Percentiles rank a stretch among this genome's conserved stretches.
phyloP scores from a whole-genome alignment of 2,329 filamentous ascomycete species.

The Trichoderma brevicompactum region DNA sequence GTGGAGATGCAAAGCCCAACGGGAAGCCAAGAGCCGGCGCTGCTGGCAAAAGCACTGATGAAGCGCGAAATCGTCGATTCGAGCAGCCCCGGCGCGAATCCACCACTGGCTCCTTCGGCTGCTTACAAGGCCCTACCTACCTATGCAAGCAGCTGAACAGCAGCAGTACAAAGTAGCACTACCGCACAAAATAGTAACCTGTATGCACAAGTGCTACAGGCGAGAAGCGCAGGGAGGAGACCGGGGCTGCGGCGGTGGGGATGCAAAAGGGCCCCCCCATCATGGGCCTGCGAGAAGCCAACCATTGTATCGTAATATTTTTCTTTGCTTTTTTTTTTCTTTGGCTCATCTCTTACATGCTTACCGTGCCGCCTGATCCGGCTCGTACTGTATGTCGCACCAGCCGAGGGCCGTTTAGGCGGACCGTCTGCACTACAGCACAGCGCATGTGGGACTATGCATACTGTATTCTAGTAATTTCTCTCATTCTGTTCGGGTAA shows the following conservation, averaged over 20 bases:
- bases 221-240: constrained; percentile 17
- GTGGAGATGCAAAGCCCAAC: constrained; percentile 24
- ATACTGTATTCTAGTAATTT: not conserved
- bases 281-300: not conserved
- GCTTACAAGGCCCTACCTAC: not conserved
- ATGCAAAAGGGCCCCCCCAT: constrained; percentile 2
- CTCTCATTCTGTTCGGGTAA: constrained; percentile 14
- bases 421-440: not conserved
- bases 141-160: not conserved
- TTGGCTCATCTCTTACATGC: not conserved
- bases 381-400: not conserved
- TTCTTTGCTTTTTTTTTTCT: not conserved
- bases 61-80: constrained; percentile 18
- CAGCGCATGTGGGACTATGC: constrained; percentile 3
- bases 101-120: not conserved
- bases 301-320: not conserved
- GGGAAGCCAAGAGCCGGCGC: not conserved
- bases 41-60: constrained; percentile 8
- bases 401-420: not conserved
- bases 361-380: not conserved
- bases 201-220: not conserved
- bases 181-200: too few species aligned
- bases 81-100: not conserved
- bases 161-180: not conserved
- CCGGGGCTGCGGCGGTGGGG: constrained; percentile 12